A percentile compares a stretch with the other conserved stretches of the same genome.
phyloP scores from a whole-genome alignment of 1,139 yeast species.

The Chernovozyma sophiae-reginae region DNA sequence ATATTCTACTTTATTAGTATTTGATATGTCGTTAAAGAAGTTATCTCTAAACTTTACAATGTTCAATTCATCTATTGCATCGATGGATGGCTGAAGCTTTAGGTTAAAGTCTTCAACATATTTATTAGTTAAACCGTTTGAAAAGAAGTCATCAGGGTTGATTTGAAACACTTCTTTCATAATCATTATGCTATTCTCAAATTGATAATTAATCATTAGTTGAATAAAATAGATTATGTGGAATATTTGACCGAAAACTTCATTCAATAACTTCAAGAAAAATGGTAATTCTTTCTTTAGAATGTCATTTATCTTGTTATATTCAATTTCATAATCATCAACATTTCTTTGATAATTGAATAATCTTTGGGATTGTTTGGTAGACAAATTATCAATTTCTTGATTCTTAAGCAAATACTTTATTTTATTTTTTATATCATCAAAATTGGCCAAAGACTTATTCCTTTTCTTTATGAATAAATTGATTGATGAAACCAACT shows the following conservation, averaged over 20 bases:
- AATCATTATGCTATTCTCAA: slow-evolving; percentile 15
- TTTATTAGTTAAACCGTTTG: slow-evolving; percentile 3
- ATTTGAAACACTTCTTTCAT: slow-evolving; percentile 10
- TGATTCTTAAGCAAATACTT: slow-evolving; percentile 23
- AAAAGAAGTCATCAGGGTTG: slow-evolving; percentile 2
- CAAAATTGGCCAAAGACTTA: slow-evolving; percentile 36
- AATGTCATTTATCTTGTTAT: slow-evolving; percentile 25
- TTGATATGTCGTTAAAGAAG: slow-evolving; percentile 7
- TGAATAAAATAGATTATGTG: slow-evolving; percentile 27
- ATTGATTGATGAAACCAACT: not conserved
- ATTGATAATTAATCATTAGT: slow-evolving; percentile 24
- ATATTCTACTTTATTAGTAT: slow-evolving; percentile 6
- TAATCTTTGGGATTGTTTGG: slow-evolving; percentile 27
- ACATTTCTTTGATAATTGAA: slow-evolving; percentile 30
- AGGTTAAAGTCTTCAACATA: slow-evolving; percentile 7
- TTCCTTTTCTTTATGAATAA: slow-evolving; percentile 20
- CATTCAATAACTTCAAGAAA: slow-evolving; percentile 27
- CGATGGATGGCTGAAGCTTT: slow-evolving; percentile 13
- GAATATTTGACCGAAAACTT: slow-evolving; percentile 23
- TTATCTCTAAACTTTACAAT: slow-evolving; percentile 21
- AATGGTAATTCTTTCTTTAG: slow-evolving; percentile 39
- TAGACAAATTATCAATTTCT: slow-evolving; percentile 18
- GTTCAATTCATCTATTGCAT: slow-evolving; percentile 16
- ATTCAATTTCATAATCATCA: slow-evolving; percentile 22
- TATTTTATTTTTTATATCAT: slow-evolving; percentile 22